Evolutionary conservation across 768 basidiomycete genomes (phyloP), one percentile per base, ranked within the genome.

Genomic region (Neoboletus brunneissimus): DNA sequence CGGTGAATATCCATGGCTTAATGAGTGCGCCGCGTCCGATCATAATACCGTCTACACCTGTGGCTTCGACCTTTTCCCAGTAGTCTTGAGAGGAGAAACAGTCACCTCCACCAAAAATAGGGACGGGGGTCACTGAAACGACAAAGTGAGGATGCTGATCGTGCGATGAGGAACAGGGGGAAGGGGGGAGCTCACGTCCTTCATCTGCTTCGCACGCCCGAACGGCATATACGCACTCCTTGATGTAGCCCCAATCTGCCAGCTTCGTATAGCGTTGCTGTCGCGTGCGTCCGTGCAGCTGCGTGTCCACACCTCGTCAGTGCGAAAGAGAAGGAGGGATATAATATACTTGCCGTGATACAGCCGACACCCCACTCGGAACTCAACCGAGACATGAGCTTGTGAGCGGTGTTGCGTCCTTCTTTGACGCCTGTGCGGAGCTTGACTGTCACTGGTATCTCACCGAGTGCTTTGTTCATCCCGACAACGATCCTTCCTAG

Each of bases 101-200:
- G 68, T 99, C 97, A 0, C 97, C 97, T 27, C 94, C 94, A 9
- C 97, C 97, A 60, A 98, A 96, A 44, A 99, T 94, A 0, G 95
- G 95, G n/a, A 98, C 79, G 0, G 89, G 82, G 0, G 86, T 79
- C 15, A 95, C 89, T 91, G 60, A 8, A 22, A 40, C 46, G 31
- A 11, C 9, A 23, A 47, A 6, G 11, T 49, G n/a, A 51, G 29
- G 11, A 48, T 20, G 45, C 51, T 22, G 48, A 18, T 35, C 56
- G 38, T 15, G 50, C 29, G 42, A 54, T 27, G 11, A 51, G 5
- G 31, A n/a, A 27, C 38, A 0, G 38, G 48, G 11, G 27, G 10
- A 20, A 27, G 31, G 49, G n/a, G 18, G 34, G 13, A 38, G 78
- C 86, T 55, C 63, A 90, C 90, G 55, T 66, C 85, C 86, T 67